Conservation (phyloP, 148 eudicot species). For the Tetragonia tetragonoides region DNA sequence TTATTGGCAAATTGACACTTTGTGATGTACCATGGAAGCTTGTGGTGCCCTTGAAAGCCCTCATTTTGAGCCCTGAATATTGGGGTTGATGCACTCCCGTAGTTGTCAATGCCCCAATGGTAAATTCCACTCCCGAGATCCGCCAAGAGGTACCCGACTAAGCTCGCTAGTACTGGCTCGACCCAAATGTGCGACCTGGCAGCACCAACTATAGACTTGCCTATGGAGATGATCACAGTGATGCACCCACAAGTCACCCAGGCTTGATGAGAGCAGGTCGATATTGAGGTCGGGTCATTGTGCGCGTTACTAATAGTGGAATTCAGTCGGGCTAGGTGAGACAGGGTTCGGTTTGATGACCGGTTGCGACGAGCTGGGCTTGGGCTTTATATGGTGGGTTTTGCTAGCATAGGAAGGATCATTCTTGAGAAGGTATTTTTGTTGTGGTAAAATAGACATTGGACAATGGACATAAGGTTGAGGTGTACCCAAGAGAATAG, state of each 20-base stretch:
- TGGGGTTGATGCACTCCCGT: constrained; percentile 61
- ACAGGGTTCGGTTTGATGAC: constrained; percentile 10
- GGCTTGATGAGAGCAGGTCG: constrained; percentile 72
- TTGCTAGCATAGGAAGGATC: constrained; percentile 15
- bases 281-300: constrained; percentile 50
- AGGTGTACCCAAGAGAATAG: not conserved
- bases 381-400: constrained; percentile 20
- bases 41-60: constrained; percentile 84
- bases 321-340: not conserved
- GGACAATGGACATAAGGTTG: constrained; percentile 31
- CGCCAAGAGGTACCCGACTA: constrained; percentile 64
- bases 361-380: constrained; percentile 9
- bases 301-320: constrained; percentile 1
- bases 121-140: constrained; percentile 85
- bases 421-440: constrained; percentile 28
- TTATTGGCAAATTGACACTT: constrained; percentile 74
- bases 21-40: constrained; percentile 78
- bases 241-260: constrained; percentile 79
- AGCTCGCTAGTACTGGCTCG: constrained; percentile 50
- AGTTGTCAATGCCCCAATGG: constrained; percentile 92
- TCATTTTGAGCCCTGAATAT: constrained; percentile 73
- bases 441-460: constrained; percentile 61
- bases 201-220: constrained; percentile 36
- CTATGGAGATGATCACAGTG: constrained; percentile 51
- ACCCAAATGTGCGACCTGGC: constrained; percentile 44